Base-by-base conservation (phyloP, 1,139 yeast species). In the Ashbya aceris region DNA sequence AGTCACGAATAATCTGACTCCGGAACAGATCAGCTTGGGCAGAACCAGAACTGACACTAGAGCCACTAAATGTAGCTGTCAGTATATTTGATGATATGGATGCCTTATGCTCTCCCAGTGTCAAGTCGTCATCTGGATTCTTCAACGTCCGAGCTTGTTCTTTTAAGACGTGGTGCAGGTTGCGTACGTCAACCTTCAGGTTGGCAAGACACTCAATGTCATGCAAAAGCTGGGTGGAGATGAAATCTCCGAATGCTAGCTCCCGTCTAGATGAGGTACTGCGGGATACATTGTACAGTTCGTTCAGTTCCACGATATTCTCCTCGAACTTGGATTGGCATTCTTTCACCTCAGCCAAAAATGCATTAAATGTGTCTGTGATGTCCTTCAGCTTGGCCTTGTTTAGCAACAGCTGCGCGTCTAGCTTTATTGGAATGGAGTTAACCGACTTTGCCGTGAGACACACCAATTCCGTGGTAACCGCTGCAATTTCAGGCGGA, bases 351-450 rank as follows among this genome's bases (percentile, higher is more conserved):
- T 43, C 42, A 4, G 34, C 38, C 12, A 45, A 38, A 33, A 44
- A 51, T 1, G 44, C 36, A 17, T 37, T 29, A 29, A 52, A 54
- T 20, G 39, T 41, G 26, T 32, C 27, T 36, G 42, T 48, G 10
- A 53, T 40, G 10, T 39, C 38, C 4, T 44, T 35, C 12, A 54
- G 26, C 36, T 49, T 50, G 5, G 47, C 47, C 11, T 48, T 40
- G 30, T 50, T 45, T 39, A 49, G 33, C 13, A 62, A 45, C 14
- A 58, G 33, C 13, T 55, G 51, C 2, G 56, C 42, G 36, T 58
- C 56, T 30, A 64, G 45, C 12, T 59, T 54, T 7, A 63, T 47
- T 2, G 69, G 68, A 33, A 62, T 56, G 0, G 64, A 54, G 40
- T 55, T 52, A 14, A 60, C 59, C 0, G 69, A 60, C 9, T 55